These are phyloP conservation scores for Casaregolazyma lundiana DNA, from an alignment of 1,139 yeast species.

Conservation along the genomic window DNA sequence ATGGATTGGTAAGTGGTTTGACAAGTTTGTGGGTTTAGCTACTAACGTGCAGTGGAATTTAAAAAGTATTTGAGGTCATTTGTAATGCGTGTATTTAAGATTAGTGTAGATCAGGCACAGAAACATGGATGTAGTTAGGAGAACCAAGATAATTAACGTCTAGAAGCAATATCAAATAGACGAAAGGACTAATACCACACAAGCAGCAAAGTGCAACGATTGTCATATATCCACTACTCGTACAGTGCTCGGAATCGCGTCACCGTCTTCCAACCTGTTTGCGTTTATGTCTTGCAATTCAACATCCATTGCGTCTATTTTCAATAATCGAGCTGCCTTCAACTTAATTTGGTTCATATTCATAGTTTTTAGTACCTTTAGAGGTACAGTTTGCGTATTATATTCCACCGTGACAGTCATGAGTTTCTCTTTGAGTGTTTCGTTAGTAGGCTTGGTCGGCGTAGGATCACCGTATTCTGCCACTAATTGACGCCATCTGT, in stretches of 20 bases:
- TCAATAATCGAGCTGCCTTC: conserved; percentile 18
- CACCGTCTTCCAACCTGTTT: conserved; percentile 35
- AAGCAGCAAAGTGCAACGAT: neutral
- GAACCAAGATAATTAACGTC: no score
- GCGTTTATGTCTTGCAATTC: conserved; percentile 13
- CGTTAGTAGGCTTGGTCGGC: conserved; percentile 8
- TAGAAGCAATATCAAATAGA: no score
- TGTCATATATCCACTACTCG: conserved; percentile 25
- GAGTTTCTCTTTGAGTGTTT: conserved; percentile 19
- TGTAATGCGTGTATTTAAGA: no score
- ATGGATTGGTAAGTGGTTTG: conserved; percentile 48
- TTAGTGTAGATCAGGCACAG: neutral
- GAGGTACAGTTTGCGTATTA: conserved; percentile 10
- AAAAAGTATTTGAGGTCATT: neutral
- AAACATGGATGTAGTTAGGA: conserved; percentile 10
- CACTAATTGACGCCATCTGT: conserved; percentile 33
- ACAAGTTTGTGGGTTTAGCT: conserved; percentile 5
- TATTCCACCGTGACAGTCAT: conserved; percentile 17
- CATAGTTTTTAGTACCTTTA: conserved; percentile 20
- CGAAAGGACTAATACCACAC: no score
- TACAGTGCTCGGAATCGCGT: conserved; percentile 37
- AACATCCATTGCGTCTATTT: conserved; percentile 18
- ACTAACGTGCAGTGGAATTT: neutral
- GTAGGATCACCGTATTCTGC: conserved; percentile 29
- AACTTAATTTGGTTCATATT: conserved; percentile 24